These are phyloP conservation scores for Arctostaphylos glauca DNA, from an alignment of 148 eudicot genomes.

Conservation along the genomic window DNA sequence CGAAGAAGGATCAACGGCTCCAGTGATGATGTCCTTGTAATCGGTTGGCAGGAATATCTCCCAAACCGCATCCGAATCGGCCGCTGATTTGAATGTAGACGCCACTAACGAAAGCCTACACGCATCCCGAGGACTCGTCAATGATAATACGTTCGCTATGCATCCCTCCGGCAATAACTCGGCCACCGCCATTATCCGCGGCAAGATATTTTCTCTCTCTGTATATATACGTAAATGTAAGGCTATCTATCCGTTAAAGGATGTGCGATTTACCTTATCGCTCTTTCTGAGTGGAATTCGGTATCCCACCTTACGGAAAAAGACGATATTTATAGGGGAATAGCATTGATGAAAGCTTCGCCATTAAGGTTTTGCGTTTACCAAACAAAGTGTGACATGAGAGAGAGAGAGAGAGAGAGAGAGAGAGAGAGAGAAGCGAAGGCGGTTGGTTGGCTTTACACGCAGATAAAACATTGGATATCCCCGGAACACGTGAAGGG, in stretches of 20 bases:
- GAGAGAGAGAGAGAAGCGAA: neutral
- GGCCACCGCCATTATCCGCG: neutral
- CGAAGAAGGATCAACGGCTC: conserved; percentile 24
- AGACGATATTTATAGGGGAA: neutral
- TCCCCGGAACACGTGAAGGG: no score
- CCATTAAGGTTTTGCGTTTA: neutral
- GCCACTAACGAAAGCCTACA: conserved; percentile 31
- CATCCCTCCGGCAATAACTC: conserved; percentile 28
- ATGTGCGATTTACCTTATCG: neutral
- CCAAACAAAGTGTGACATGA: neutral
- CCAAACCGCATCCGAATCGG: conserved; percentile 37
- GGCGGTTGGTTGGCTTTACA: neutral
- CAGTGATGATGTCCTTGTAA: conserved; percentile 32
- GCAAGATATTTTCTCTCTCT: neutral
- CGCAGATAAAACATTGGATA: neutral
- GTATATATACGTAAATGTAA: neutral
- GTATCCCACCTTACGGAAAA: neutral
- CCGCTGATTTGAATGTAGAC: conserved; percentile 22
- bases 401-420: neutral
- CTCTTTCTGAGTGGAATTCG: neutral
- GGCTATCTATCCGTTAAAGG: neutral
- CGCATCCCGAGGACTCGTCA: conserved; percentile 30
- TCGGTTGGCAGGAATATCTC: conserved; percentile 35
- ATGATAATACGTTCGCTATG: conserved; percentile 26
- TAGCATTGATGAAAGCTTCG: neutral